A percentile compares a stretch with the other conserved stretches of the same genome.
Conservation (phyloP, 2,329 filamentous ascomycete genomes). For the Clonostachys byssicola region DNA sequence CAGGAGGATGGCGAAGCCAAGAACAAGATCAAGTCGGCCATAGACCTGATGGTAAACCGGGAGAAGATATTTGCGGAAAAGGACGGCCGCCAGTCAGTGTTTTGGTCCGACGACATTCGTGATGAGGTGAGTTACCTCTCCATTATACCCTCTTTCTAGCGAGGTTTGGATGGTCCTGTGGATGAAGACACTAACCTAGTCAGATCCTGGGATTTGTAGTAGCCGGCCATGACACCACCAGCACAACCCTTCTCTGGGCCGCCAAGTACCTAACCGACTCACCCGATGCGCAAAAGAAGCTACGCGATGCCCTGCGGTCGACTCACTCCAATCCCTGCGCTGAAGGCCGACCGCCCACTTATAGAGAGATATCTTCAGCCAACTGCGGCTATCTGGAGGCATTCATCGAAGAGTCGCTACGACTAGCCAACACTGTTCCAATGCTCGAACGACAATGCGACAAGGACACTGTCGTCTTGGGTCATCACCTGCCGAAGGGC, state of each 20-base stretch:
- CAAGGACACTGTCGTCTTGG: conserved; percentile 15
- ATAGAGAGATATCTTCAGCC: conserved; percentile 11
- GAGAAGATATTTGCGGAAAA: conserved; percentile 21
- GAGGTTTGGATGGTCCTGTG: too few relatives aligned
- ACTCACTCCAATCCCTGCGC: conserved; percentile 6
- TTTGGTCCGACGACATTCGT: conserved; percentile 14
- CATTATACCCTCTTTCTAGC: too few relatives aligned
- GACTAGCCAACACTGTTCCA: conserved; percentile 8
- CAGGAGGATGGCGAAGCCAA: not conserved
- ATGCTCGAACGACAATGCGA: conserved; percentile 1
- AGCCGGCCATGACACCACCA: conserved; percentile 22
- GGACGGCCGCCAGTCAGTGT: conserved; percentile 14
- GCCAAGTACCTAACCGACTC: conserved; percentile 13
- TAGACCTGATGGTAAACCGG: conserved; percentile 22
- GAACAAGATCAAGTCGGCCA: conserved; percentile 10
- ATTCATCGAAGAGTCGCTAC: conserved; percentile 20
- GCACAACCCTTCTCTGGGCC: conserved; percentile 11
- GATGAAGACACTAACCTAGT: not conserved
- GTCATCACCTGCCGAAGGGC: conserved; percentile 16
- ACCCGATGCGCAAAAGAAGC: conserved; percentile 7
- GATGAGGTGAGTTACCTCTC: conserved; percentile 19
- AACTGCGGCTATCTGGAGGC: conserved; percentile 20
- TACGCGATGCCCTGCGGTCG: conserved; percentile 10
- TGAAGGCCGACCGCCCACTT: conserved; percentile 11
- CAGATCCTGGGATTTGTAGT: conserved; percentile 16